Percentiles rank a stretch among this genome's conserved stretches.
Conservation (phyloP, 2,329 filamentous ascomycete genomes). For the Phialophora verrucosa region DNA sequence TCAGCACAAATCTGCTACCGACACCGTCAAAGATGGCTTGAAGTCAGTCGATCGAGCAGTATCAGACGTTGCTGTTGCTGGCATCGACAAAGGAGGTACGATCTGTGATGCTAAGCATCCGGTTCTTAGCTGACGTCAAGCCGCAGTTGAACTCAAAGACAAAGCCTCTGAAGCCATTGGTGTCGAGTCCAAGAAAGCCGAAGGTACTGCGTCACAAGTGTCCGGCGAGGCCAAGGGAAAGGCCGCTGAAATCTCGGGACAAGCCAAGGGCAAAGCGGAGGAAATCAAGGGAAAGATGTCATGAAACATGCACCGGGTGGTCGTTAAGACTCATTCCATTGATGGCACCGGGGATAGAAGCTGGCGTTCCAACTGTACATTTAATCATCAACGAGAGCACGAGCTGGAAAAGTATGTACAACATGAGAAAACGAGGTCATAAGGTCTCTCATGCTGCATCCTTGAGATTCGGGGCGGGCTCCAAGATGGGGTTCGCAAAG, state of each 20-base stretch:
- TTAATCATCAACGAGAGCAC: conserved; percentile 23
- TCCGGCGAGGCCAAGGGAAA: conserved; percentile 47
- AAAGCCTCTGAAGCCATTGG: conserved; percentile 52
- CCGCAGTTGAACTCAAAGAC: conserved; percentile 58
- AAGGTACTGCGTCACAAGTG: conserved; percentile 52
- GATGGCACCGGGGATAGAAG: conserved; percentile 15
- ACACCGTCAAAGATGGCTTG: conserved; percentile 62
- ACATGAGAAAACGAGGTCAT: conserved; percentile 1
- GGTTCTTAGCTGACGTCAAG: conserved; percentile 13
- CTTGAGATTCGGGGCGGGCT: conserved; percentile 22
- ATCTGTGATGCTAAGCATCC: conserved; percentile 30
- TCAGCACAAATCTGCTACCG: conserved; percentile 58
- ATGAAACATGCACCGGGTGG: conserved; percentile 14
- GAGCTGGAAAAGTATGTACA: conserved; percentile 23
- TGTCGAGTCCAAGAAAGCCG: conserved; percentile 53
- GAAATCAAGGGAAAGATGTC: conserved; percentile 43
- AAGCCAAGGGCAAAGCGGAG: conserved; percentile 46
- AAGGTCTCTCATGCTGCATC: background rate
- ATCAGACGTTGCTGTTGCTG: conserved; percentile 63
- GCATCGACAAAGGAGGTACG: conserved; percentile 68
- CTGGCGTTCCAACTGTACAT: conserved; percentile 30
- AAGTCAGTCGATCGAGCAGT: conserved; percentile 64
- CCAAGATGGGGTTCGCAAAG: conserved; percentile 29
- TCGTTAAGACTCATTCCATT: conserved; percentile 10
- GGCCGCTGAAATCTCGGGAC: conserved; percentile 39